These are phyloP conservation scores for Penicillium sumatraense DNA, from an alignment of 2,329 filamentous ascomycete species.

Conservation along the genomic window DNA sequence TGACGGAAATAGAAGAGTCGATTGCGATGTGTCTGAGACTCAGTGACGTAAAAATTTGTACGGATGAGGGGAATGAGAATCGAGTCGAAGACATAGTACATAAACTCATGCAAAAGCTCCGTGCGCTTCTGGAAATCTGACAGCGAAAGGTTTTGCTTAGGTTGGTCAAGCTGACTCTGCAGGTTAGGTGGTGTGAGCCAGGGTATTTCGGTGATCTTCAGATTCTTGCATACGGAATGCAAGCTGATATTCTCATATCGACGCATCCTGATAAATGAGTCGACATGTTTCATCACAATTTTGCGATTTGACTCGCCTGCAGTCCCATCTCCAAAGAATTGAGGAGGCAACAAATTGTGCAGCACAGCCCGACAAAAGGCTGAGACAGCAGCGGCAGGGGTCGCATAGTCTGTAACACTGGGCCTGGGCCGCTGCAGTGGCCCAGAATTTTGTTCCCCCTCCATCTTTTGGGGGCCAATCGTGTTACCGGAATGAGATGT, in stretches of 20 bases:
- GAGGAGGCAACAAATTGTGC: slow-evolving; percentile 71
- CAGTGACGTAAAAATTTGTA: slow-evolving; percentile 91
- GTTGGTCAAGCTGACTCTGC: slow-evolving; percentile 28
- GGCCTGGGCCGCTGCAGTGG: slow-evolving; percentile 21
- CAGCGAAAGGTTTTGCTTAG: slow-evolving; percentile 61
- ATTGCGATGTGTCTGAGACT: slow-evolving; percentile 79
- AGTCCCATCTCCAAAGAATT: slow-evolving; percentile 71
- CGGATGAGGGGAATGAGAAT: slow-evolving; percentile 84
- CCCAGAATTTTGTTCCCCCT: slow-evolving; percentile 11
- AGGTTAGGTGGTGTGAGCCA: slow-evolving; percentile 70
- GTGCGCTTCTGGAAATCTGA: slow-evolving; percentile 76
- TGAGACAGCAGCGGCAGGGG: slow-evolving; percentile 71
- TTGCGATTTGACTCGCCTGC: slow-evolving; percentile 63
- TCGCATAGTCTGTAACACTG: slow-evolving; percentile 70
- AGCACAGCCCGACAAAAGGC: slow-evolving; percentile 84
- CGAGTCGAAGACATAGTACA: slow-evolving; percentile 94
- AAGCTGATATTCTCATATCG: slow-evolving; percentile 81
- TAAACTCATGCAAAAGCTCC: slow-evolving; percentile 80
- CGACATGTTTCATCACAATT: slow-evolving; percentile 68
- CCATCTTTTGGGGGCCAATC: not conserved
- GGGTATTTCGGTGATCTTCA: slow-evolving; percentile 66
- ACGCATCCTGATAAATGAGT: slow-evolving; percentile 76
- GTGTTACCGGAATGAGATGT: not conserved
- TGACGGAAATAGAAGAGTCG: slow-evolving; percentile 92
- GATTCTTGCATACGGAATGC: slow-evolving; percentile 71